Evolutionary conservation across 768 basidiomycete genomes (phyloP), one percentile per base, ranked within the genome.

Genomic region (Boletus patriciae): DNA sequence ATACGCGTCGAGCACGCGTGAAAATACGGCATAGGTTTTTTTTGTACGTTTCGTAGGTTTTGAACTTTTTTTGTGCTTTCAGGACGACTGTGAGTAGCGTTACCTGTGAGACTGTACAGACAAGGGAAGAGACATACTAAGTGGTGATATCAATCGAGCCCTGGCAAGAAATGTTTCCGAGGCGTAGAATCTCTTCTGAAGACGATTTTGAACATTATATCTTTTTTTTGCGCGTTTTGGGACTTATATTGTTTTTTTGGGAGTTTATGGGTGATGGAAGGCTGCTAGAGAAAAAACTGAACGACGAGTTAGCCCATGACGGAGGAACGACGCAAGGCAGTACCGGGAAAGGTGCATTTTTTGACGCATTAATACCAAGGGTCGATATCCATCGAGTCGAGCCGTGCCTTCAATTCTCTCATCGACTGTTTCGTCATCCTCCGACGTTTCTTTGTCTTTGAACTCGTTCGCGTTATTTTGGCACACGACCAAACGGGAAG

Each of bases 401-500:
- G 50, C 11, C 56, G 55, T 18, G 42, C 43, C 40, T 37, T 62
- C 56, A 60, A 42, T 29, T 29, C 52, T 31, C 27, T 64, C 55
- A 40, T 55, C 4, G 60, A 55, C 12, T 27, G 38, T 37, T 51
- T 59, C n/a, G 47, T 54, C 51, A 62, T 53, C 44, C 38, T 53
- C 38, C 23, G 47, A n/a, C 43, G 42, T 19, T 12, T 54, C 58
- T 48, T 48, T 18, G 3, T 36, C 48, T 65, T 57, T 10, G 38
- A 44, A 27, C 31, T 37, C 15, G 58, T 56, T 48, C 54, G 56
- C 2, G 66, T 57, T 54, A 66, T 68, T 46, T 60, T 57, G 13
- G 57, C 61, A 53, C 66, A 67, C 31, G 63, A 55, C 61, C 63
- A 68, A 13, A 55, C 21, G 3, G 50, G 50, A 46, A 31, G 47